Base-by-base conservation (phyloP, 2,329 filamentous ascomycete species). In the Aspergillus felis region DNA sequence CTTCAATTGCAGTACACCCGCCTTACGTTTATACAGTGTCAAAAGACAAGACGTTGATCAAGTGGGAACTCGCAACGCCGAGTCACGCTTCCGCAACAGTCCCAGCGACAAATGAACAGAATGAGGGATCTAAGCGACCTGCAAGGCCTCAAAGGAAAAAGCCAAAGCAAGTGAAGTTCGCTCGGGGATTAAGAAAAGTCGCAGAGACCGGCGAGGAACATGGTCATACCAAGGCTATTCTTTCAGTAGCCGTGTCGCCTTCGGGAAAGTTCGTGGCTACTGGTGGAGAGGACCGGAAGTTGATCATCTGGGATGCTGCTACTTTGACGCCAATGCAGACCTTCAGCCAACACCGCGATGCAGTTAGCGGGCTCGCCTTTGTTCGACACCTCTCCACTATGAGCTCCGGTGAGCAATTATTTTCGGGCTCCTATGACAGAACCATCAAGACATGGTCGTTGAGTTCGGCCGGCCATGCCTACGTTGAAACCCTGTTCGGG, bases 401-500 rank as follows among this genome's bases (percentile, higher is more conserved):
- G 67, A 77, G 75, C 51, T 80, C 83, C 4, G 78, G 78, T 38
- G 96, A 97, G 69, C 92, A 97, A 75, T 79, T 99, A 22, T 99
- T 95, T 78, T 95, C 91, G 3, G 88, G 89, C 57, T 94, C 91
- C 54, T 90, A 88, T 68, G 94, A 99, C 75, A 86, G 94, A 46
- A 96, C 93, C 2, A 88, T 99, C 71, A 97, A 97, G 75, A 89
- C 95, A 32, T 99, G 93, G 91, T 93, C 89, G 64, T 79, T 97
- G 47, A 78, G 76, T 38, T 67, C 72, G 4, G 89, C 96, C 66
- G 92, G 95, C 72, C 82, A 96, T 60, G 91, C 93, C 49, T 99
- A 97, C 69, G 85, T 97, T 29, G 94, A 99, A 75, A 97, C 93
- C 0, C 81, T 99, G 0, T 97, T 97, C 70, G 94, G 94, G 48